A percentile compares a stretch with the other conserved stretches of the same genome.
Conservation (phyloP, 2,329 filamentous ascomycete genomes). For the Calonectria ilicicola region DNA sequence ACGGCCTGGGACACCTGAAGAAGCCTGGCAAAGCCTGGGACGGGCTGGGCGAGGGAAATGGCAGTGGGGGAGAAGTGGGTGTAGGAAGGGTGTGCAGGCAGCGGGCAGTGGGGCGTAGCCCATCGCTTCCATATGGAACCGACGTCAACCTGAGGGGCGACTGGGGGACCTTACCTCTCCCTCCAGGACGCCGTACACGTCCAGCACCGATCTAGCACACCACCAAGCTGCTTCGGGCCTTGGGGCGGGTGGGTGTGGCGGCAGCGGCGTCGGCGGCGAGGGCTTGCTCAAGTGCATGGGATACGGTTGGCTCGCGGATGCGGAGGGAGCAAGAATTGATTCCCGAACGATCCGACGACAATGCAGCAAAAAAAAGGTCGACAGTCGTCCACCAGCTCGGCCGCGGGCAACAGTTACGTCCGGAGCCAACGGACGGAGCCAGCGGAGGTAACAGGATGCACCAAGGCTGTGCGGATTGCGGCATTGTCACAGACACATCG, state of each 20-base stretch:
- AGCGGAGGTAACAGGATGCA: conserved; percentile 18
- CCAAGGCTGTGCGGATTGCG: neutral
- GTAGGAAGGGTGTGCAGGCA: conserved; percentile 24
- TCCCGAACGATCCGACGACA: conserved; percentile 42
- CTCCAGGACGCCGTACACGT: neutral
- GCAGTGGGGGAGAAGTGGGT: conserved; percentile 41
- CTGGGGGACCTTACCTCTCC: conserved; percentile 10
- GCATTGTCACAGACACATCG: neutral
- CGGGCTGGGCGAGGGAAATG: conserved; percentile 42
- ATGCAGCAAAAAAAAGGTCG: neutral
- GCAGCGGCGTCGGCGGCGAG: conserved; percentile 20
- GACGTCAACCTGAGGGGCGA: conserved; percentile 9
- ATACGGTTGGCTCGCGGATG: conserved; percentile 6
- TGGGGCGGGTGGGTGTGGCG: conserved; percentile 33
- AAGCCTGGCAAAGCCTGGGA: conserved; percentile 35
- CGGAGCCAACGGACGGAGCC: conserved; percentile 12
- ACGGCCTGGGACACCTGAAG: neutral
- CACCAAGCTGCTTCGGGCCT: conserved; percentile 16
- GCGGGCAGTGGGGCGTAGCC: conserved; percentile 29
- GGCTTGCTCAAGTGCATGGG: conserved; percentile 6
- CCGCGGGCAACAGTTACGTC: neutral
- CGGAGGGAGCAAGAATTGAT: conserved; percentile 21
- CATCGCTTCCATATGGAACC: conserved; percentile 19
- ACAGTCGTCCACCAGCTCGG: neutral
- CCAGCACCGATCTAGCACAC: neutral